These are phyloP conservation scores for Neofusicoccum kwambonambiense DNA, from an alignment of 2,329 filamentous ascomycete species.

Conservation along the genomic window DNA sequence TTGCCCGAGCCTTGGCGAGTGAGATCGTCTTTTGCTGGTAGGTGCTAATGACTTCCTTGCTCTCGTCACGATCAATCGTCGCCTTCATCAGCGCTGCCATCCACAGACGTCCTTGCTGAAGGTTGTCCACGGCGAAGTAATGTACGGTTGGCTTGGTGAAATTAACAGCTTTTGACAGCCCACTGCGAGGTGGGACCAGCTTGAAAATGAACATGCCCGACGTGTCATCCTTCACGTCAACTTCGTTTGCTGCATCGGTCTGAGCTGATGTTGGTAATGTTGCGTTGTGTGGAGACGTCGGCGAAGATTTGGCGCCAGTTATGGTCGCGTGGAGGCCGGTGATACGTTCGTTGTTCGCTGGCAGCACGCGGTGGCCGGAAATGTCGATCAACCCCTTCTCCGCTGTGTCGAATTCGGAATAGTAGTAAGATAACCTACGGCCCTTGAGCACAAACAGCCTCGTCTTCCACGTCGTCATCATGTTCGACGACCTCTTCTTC, in stretches of 20 bases:
- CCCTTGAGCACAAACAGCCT: slow-evolving; percentile 94
- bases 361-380: slow-evolving; percentile 93
- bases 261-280: slow-evolving; percentile 41
- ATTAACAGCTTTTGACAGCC: slow-evolving; percentile 85
- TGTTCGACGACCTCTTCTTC: slow-evolving; percentile 96
- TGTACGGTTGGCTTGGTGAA: slow-evolving; percentile 98
- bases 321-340: slow-evolving; percentile 89
- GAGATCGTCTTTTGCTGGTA: slow-evolving; percentile 98
- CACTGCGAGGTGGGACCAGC: slow-evolving; percentile 83
- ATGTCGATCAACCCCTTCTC: slow-evolving; percentile 98
- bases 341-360: slow-evolving; percentile 85
- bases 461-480: slow-evolving; percentile 98
- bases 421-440: slow-evolving; percentile 90
- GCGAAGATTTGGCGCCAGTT: slow-evolving; percentile 75
- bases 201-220: slow-evolving; percentile 93
- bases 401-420: slow-evolving; percentile 85
- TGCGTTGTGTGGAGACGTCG: slow-evolving; percentile 54
- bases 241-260: slow-evolving; percentile 33
- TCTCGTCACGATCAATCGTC: slow-evolving; percentile 87
- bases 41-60: slow-evolving; percentile 77
- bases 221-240: slow-evolving; percentile 50
- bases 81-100: slow-evolving; percentile 99
- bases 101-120: slow-evolving; percentile 87
- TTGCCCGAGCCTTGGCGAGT: slow-evolving; percentile 79
- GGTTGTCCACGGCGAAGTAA: slow-evolving; percentile 92